Percentiles rank a stretch among this genome's conserved stretches.
Conservation (phyloP, 495 filamentous ascomycete genomes). For the Barbatosphaeria neglecta region DNA sequence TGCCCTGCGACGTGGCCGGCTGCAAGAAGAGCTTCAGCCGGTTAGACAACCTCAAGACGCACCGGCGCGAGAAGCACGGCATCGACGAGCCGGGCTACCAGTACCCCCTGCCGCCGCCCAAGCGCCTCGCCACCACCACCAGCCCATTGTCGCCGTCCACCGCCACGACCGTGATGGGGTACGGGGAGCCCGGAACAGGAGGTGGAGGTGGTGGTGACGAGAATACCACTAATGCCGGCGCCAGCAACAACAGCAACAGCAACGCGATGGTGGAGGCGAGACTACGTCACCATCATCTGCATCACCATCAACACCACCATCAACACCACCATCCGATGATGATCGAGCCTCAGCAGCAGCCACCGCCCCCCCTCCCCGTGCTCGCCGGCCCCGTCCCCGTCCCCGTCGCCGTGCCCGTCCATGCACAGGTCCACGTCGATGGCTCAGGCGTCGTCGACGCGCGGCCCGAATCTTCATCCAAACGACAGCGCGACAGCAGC, state of each 20-base stretch:
- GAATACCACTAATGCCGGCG: no score
- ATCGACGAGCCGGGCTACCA: constrained; percentile 12
- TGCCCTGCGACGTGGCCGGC: constrained; percentile 17
- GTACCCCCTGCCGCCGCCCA: constrained; percentile 7
- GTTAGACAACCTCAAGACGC: constrained; percentile 30
- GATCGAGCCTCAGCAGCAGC: neutral
- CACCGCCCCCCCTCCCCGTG: neutral
- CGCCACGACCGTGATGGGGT: neutral
- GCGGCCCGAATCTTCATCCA: neutral
- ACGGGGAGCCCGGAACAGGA: no score
- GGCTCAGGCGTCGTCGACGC: neutral
- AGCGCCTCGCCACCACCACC: constrained; percentile 3
- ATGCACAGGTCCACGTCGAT: neutral
- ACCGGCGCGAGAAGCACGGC: constrained; percentile 26
- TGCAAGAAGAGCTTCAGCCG: constrained; percentile 31
- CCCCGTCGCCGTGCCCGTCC: neutral
- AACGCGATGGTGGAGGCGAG: no score
- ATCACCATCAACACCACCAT: neutral
- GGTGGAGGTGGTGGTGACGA: no score
- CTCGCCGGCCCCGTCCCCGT: neutral
- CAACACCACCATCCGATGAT: neutral
- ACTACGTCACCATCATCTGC: neutral
- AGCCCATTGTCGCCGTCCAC: neutral
- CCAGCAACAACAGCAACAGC: no score
- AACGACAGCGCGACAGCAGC: constrained; percentile 3